Base-by-base conservation (phyloP, 2,329 filamentous ascomycete genomes). In the Venturia asperata region DNA sequence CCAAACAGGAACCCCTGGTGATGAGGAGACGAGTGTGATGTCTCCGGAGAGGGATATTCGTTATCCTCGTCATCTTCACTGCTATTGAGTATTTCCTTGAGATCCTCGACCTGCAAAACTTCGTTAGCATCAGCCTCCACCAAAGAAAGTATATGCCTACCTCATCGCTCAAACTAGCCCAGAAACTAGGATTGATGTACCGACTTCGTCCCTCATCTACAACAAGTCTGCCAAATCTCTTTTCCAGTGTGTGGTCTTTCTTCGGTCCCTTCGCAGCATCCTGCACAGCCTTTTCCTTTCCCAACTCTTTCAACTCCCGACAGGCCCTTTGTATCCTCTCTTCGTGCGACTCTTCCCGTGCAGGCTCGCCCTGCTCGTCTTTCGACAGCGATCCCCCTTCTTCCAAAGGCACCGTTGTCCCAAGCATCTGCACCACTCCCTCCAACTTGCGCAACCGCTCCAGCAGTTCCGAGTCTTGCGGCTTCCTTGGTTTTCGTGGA, bases 171-270 rank as follows among this genome's bases (percentile, higher is more conserved):
- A 92, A 80, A 67, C 84, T 89, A 24, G 87, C 85, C 88, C 88
- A 91, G 71, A 92, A 90, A 7, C 84, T 87, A 73, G 85, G 90
- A 76, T 87, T 90, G 69, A 92, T 85, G 72, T 92, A 92, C 72
- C 87, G 80, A 65, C 85, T 86, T 66, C 84, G 85, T 47, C 86
- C 87, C 65, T 91, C 87, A 67, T 88, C 87, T 43, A 91, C 77
- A 0, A 92, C 87, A 63, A 92, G 75, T 41, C 88, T 80, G 2
- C 89, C 87, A 74, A 89, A 87, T 64, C 85, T 79, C 56, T 77
- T 82, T 70, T 81, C 78, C 30, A 77, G 68, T 52, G 47, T 67
- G 67, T 30, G 34, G 65, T 2, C 39, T 6, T 55, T 47, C 17
- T 39, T 30, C 21, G 55, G 55, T 34, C 49, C 61, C 62, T 62